Percentiles rank a stretch among this genome's conserved stretches.
These are phyloP conservation scores for Onygenales sp. DNA, from an alignment of 2,329 filamentous ascomycete genomes.

Conservation along the genomic window DNA sequence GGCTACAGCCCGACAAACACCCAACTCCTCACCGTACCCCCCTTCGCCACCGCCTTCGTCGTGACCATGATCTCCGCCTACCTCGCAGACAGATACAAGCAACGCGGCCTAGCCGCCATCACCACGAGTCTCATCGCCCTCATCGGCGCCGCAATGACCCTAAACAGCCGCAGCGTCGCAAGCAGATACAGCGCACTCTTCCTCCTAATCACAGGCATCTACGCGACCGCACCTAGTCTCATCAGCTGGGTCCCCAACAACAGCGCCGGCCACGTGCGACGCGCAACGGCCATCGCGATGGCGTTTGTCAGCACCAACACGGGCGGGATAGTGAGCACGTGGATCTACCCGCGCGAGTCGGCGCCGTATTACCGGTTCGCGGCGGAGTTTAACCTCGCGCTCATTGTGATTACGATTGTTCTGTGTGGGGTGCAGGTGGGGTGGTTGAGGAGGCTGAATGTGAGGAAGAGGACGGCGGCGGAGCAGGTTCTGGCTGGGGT, in stretches of 20 bases:
- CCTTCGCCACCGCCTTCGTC: slow-evolving; percentile 13
- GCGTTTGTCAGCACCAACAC: slow-evolving; percentile 58
- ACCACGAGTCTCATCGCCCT: slow-evolving; percentile 53
- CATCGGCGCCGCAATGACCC: slow-evolving; percentile 55
- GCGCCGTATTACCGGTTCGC: slow-evolving; percentile 3
- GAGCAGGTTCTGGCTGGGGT: neutral
- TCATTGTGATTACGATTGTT: slow-evolving; percentile 1
- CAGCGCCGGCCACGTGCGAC: slow-evolving; percentile 59
- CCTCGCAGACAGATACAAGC: slow-evolving; percentile 1
- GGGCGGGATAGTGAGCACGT: slow-evolving; percentile 1
- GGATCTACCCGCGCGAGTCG: neutral
- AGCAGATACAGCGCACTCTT: slow-evolving; percentile 57
- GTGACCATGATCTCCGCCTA: slow-evolving; percentile 32
- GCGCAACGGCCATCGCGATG: slow-evolving; percentile 56
- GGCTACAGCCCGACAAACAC: slow-evolving; percentile 29
- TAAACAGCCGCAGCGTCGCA: slow-evolving; percentile 42
- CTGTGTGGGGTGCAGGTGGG: neutral
- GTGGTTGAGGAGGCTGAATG: slow-evolving; percentile 1
- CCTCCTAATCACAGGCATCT: slow-evolving; percentile 57
- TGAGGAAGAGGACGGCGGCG: neutral
- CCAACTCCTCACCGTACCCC: slow-evolving; percentile 29
- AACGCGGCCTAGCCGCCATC: slow-evolving; percentile 53
- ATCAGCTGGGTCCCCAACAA: slow-evolving; percentile 61
- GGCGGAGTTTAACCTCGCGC: slow-evolving; percentile 2
- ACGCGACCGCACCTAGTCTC: slow-evolving; percentile 53